These are phyloP conservation scores for Mycothermus thermophilus DNA, from an alignment of 495 filamentous ascomycete species.

Conservation along the genomic window DNA sequence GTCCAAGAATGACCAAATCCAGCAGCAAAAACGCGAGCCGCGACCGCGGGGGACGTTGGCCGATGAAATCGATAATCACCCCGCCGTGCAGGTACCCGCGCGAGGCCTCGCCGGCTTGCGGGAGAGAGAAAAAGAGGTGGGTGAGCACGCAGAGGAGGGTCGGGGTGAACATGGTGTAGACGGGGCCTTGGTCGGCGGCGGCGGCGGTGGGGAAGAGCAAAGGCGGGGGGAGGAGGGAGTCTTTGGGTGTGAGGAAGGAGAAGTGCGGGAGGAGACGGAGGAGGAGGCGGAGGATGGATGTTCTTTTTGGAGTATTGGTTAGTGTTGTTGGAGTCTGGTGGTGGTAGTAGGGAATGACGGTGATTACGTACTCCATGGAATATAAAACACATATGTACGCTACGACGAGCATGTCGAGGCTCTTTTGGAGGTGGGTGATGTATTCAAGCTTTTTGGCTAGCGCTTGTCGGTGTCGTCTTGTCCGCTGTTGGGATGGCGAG, in stretches of 20 bases:
- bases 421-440: conserved; percentile 54
- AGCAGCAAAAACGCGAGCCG: conserved; percentile 47
- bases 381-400: conserved; percentile 70
- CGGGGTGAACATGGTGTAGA: conserved; percentile 54
- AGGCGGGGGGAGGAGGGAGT: conserved; percentile 42
- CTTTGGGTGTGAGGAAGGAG: conserved; percentile 69
- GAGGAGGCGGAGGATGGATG: conserved; percentile 59
- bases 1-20: conserved; percentile 48
- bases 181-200: conserved; percentile 52
- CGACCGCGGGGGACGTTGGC: conserved; percentile 61
- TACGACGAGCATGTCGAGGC: conserved; percentile 69
- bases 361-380: conserved; percentile 66
- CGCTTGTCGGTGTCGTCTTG: conserved; percentile 22
- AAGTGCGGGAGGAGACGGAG: conserved; percentile 58
- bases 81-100: conserved; percentile 77
- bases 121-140: conserved; percentile 48
- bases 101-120: conserved; percentile 58
- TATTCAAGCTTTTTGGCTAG: conserved; percentile 47
- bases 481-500: conserved; percentile 1
- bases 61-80: conserved; percentile 72
- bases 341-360: too few species aligned
- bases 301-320: conserved; percentile 34
- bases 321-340: neutral
- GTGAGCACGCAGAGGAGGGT: conserved; percentile 61
- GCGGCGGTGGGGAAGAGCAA: too few species aligned